Conservation (phyloP, 129 eudicot genomes). For the Pulicaria dysenterica region DNA sequence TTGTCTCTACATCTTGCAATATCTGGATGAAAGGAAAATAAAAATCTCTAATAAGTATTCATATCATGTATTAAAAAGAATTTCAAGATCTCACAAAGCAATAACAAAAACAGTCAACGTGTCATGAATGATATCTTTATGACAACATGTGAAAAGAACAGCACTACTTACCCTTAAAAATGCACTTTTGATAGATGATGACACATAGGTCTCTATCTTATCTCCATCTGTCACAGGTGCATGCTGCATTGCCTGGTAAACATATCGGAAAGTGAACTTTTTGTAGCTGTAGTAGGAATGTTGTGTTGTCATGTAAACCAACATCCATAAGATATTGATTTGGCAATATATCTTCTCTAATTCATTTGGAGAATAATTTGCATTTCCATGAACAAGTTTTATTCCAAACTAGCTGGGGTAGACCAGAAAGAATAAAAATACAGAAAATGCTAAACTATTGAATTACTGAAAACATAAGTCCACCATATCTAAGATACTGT, state of each 20-base stretch:
- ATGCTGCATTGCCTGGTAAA: slow-evolving; percentile 60
- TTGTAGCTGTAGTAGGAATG: slow-evolving; percentile 22
- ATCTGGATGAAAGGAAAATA: slow-evolving; percentile 41
- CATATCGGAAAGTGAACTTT: slow-evolving; percentile 15
- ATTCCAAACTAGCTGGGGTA: slow-evolving; percentile 9
- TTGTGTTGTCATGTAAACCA: slow-evolving; percentile 11
- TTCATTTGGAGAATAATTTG: slow-evolving; percentile 11
- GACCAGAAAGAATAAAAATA: background rate
- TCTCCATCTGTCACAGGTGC: slow-evolving; percentile 63
- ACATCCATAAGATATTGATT: background rate
- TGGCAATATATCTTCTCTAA: slow-evolving; percentile 13
- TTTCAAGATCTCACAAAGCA: background rate
- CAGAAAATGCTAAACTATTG: background rate
- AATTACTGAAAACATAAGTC: background rate
- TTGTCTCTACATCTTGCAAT: slow-evolving; percentile 76
- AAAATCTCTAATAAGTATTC: no score
- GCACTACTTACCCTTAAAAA: slow-evolving; percentile 67
- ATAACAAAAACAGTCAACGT: background rate
- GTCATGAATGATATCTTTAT: background rate
- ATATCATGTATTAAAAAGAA: no score
- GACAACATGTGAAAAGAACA: slow-evolving; percentile 8
- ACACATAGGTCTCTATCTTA: slow-evolving; percentile 77
- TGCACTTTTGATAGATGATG: slow-evolving; percentile 81
- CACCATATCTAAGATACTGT: slow-evolving; percentile 14
- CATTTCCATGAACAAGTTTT: slow-evolving; percentile 9